Conservation (phyloP, 768 basidiomycete genomes). For the Leccinum longicurvipes region DNA sequence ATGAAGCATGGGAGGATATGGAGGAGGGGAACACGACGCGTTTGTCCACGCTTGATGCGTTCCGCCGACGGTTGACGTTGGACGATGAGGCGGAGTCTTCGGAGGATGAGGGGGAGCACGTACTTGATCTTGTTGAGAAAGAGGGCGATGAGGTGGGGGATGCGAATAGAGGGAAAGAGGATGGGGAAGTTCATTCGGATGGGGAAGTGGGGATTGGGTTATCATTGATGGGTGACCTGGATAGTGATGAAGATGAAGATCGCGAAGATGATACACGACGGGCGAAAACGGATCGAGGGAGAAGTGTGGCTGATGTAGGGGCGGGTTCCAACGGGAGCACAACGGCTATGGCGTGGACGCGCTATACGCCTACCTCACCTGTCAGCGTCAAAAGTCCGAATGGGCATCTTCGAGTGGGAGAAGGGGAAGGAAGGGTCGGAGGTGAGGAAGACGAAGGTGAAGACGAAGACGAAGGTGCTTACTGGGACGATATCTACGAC, state of each 20-base stretch:
- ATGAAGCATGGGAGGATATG: slow-evolving; percentile 1
- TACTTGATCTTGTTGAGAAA: not conserved
- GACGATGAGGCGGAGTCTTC: slow-evolving; percentile 8
- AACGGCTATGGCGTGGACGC: slow-evolving; percentile 27
- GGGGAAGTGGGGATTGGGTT: slow-evolving; percentile 69
- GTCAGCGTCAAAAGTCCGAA: slow-evolving; percentile 2
- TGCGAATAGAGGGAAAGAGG: not conserved
- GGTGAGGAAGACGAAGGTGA: slow-evolving; percentile 17
- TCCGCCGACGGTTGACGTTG: slow-evolving; percentile 20
- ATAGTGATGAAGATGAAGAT: slow-evolving; percentile 24
- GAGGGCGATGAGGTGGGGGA: not conserved
- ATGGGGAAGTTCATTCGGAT: slow-evolving; percentile 42
- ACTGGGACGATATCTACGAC: slow-evolving; percentile 83
- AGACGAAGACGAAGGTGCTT: slow-evolving; percentile 32
- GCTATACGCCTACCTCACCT: slow-evolving; percentile 28
- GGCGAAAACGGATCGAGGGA: not conserved
- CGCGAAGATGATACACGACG: slow-evolving; percentile 5
- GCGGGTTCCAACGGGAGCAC: not conserved
- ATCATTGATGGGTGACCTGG: slow-evolving; percentile 55
- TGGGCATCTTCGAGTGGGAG: not conserved
- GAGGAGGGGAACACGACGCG: slow-evolving; percentile 20
- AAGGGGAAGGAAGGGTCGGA: slow-evolving; percentile 10
- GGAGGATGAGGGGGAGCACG: slow-evolving; percentile 11
- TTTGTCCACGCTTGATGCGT: slow-evolving; percentile 26
- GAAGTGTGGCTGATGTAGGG: slow-evolving; percentile 6